Base-by-base conservation (phyloP, 352 stramenopile species). In the Globisporangium rhizosaccharum region DNA sequence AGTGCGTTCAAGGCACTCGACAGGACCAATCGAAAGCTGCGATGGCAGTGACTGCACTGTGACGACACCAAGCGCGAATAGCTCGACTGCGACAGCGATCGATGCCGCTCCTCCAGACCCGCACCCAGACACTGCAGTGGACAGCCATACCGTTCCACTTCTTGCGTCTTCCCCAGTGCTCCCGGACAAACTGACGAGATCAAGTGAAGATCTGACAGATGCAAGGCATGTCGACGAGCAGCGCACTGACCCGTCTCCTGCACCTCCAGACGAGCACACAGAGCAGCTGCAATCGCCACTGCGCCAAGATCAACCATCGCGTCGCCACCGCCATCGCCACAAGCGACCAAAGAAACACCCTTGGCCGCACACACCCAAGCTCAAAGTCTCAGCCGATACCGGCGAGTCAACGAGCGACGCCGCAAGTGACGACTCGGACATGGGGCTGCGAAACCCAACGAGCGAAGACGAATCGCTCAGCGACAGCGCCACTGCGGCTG, bases 301-400 rank as follows among this genome's bases (percentile, higher is more conserved):
- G n/a, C 41, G 25, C 33, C 33, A 36, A 36, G 17, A 42, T 33
- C 25, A 52, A 14, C 57, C 25, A 46, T 37, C 41, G 8, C 37
- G 30, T 44, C 50, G 23, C 17, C 51, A n/a, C 5, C 49, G 8
- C 47, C 46, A 55, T 39, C 36, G 51, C 10, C 59, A 54, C 15
- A 54, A 30, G 25, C 53, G 30, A 26, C 20, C 46, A 28, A 48
- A 56, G 59, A 65, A 51, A 30, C 55, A 61, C 1, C 52, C 45
- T 56, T 45, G 14, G 1, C 53, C 30, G 5, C 23, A 56, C 26
- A 49, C 10, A 50, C 8, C 25, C 36, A 55, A 20, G 33, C 20
- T 20, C 4, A 30, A 23, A 14, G 25, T 41, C 52, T 18, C 15
- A 3, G 15, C 36, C 1, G 51, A 55, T 8, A n/a, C 10, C 9